Percentiles rank a stretch among this genome's conserved stretches.
These are phyloP conservation scores for Lyophyllum semitale DNA, from an alignment of 768 basidiomycete genomes.

Conservation along the genomic window DNA sequence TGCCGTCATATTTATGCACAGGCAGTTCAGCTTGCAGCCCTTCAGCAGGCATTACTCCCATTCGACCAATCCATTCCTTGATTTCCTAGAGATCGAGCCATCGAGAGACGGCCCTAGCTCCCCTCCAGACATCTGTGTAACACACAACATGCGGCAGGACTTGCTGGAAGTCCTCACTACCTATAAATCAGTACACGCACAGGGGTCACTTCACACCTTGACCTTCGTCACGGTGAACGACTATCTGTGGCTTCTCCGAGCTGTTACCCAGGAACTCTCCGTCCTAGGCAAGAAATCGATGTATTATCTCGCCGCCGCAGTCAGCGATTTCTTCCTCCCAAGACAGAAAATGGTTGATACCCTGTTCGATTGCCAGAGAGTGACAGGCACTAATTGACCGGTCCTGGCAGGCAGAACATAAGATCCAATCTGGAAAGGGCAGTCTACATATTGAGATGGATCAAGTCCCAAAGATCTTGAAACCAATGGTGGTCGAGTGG, in stretches of 20 bases:
- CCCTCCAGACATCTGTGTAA: constrained; percentile 62
- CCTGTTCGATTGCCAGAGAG: background rate
- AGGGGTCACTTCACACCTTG: constrained; percentile 78
- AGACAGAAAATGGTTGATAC: constrained; percentile 80
- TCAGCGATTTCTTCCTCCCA: constrained; percentile 97
- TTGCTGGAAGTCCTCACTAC: constrained; percentile 73
- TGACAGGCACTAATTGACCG: background rate
- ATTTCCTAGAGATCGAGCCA: constrained; percentile 78
- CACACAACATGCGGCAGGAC: constrained; percentile 59
- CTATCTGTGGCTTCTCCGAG: constrained; percentile 89
- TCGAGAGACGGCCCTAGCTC: constrained; percentile 20
- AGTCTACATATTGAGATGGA: constrained; percentile 97
- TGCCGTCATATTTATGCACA: constrained; percentile 98
- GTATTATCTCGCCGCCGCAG: constrained; percentile 98
- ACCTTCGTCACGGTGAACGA: constrained; percentile 95
- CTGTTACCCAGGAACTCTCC: constrained; percentile 78
- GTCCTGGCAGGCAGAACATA: constrained; percentile 83
- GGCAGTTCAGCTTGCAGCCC: constrained; percentile 96
- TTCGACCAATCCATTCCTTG: constrained; percentile 96
- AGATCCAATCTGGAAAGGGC: constrained; percentile 97
- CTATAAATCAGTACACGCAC: constrained; percentile 79
- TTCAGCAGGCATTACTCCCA: constrained; percentile 98
- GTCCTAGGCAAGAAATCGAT: constrained; percentile 69
- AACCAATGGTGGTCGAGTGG: constrained; percentile 95
- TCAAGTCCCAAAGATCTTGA: constrained; percentile 95